Conservation (phyloP, 768 basidiomycete genomes). For the Gyrodon lividus region DNA sequence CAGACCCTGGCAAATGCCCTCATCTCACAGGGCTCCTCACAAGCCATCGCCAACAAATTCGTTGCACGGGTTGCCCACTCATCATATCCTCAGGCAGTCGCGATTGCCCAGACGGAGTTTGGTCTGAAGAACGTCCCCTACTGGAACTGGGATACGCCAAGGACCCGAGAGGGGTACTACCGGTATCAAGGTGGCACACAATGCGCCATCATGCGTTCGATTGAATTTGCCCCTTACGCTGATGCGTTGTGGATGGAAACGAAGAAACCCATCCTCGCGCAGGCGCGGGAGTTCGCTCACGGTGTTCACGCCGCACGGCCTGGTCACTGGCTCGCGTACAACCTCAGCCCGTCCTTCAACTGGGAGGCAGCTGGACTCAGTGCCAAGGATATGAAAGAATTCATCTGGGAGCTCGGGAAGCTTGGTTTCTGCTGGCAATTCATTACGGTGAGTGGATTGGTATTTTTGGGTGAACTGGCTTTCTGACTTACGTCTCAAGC, state of each 20-base stretch:
- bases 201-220: constrained; percentile 87
- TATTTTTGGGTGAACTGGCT: constrained; percentile 4
- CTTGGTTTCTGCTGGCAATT: constrained; percentile 99
- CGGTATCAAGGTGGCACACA: constrained; percentile 96
- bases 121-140: constrained; percentile 71
- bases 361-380: constrained; percentile 93
- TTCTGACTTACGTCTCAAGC: constrained; percentile 43
- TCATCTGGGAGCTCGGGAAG: constrained; percentile 91
- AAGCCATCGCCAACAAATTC: constrained; percentile 59
- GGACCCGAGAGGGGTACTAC: constrained; percentile 96
- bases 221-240: constrained; percentile 93
- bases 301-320: constrained; percentile 84
- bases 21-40: constrained; percentile 52
- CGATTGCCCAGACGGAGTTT: constrained; percentile 77
- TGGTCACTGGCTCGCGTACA: constrained; percentile 95
- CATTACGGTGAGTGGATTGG: constrained; percentile 73
- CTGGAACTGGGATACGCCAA: constrained; percentile 94
- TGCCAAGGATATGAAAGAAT: constrained; percentile 81
- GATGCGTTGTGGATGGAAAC: constrained; percentile 97
- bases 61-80: constrained; percentile 57
- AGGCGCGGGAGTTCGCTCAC: constrained; percentile 88
- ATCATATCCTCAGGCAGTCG: constrained; percentile 67
- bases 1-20: constrained; percentile 68
- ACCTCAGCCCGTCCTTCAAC: constrained; percentile 91
- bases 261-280: constrained; percentile 86